Evolutionary conservation across 805 yeast species (phyloP).

Genomic region (Saturnispora quitensis): DNA sequence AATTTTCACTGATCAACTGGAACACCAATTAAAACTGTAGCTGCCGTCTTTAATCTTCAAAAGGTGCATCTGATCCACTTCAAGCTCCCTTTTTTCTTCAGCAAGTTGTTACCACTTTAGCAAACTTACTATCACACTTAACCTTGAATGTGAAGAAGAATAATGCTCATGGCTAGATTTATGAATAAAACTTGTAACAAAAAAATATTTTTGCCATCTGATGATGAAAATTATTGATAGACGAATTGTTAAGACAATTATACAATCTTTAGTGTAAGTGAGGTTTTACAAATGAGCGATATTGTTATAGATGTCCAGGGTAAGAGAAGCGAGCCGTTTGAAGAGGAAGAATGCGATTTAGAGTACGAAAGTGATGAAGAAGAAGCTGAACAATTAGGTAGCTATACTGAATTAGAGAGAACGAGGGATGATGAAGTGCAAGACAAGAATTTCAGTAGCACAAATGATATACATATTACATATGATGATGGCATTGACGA

Average conservation of each 20-base stretch:
- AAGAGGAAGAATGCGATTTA: conserved; percentile 20
- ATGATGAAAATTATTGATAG: not conserved
- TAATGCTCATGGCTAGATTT: not conserved
- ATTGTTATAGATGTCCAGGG: not conserved
- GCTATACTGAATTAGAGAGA: not conserved
- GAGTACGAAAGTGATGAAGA: conserved; percentile 26
- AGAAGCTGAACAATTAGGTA: conserved; percentile 2
- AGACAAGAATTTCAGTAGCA: not conserved
- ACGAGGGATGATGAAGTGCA: conserved; percentile 2
- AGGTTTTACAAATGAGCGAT: not conserved
- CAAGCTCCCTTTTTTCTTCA: no score
- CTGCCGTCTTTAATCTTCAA: no score
- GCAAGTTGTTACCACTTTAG: no score
- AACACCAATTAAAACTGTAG: no score
- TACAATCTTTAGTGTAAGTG: not conserved
- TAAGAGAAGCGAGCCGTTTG: not conserved
- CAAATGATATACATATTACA: not conserved
- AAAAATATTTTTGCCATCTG: not conserved
- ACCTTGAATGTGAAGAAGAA: no score
- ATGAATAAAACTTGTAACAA: not conserved
- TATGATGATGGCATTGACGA: not conserved
- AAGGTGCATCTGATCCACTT: no score
- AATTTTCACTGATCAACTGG: no score
- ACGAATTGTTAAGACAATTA: not conserved
- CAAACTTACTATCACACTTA: no score